Conservation (phyloP, 805 yeast genomes). For the Pichia scutulata region DNA sequence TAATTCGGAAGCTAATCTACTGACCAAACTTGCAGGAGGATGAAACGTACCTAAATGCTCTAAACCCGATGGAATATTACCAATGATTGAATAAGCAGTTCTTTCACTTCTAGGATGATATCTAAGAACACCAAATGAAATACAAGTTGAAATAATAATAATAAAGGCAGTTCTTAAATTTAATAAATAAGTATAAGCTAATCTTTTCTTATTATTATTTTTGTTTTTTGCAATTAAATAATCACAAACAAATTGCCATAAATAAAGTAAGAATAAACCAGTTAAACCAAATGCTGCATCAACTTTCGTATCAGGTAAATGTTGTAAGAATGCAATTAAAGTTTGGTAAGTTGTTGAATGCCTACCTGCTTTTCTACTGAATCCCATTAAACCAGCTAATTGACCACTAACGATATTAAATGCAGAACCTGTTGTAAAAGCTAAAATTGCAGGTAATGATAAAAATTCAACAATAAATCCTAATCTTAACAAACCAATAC, state of each 20-base stretch:
- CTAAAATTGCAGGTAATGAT: conserved; percentile 85
- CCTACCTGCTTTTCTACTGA: conserved; percentile 55
- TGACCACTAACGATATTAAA: conserved; percentile 75
- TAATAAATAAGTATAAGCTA: conserved; percentile 55
- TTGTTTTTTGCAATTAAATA: conserved; percentile 55
- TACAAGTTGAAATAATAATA: conserved; percentile 71
- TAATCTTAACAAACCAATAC: conserved; percentile 70
- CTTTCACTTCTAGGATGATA: conserved; percentile 31
- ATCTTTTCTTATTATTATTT: conserved; percentile 51
- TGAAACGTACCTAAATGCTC: conserved; percentile 62
- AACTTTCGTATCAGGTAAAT: conserved; percentile 54
- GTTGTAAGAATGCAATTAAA: conserved; percentile 61
- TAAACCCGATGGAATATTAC: conserved; percentile 76
- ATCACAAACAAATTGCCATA: conserved; percentile 60
- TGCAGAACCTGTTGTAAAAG: conserved; percentile 94
- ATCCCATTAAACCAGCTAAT: conserved; percentile 81
- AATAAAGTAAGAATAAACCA: conserved; percentile 59
- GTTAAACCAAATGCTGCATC: conserved; percentile 89
- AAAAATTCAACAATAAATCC: conserved; percentile 86
- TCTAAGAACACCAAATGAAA: conserved; percentile 64
- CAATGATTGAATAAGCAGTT: conserved; percentile 51
- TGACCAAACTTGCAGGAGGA: conserved; percentile 50
- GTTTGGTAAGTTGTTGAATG: conserved; percentile 64
- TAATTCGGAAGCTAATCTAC: conserved; percentile 61
- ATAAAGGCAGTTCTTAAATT: conserved; percentile 77